Conservation (phyloP, 75 land plant genomes). For the Chamaecyparis obtusa region DNA sequence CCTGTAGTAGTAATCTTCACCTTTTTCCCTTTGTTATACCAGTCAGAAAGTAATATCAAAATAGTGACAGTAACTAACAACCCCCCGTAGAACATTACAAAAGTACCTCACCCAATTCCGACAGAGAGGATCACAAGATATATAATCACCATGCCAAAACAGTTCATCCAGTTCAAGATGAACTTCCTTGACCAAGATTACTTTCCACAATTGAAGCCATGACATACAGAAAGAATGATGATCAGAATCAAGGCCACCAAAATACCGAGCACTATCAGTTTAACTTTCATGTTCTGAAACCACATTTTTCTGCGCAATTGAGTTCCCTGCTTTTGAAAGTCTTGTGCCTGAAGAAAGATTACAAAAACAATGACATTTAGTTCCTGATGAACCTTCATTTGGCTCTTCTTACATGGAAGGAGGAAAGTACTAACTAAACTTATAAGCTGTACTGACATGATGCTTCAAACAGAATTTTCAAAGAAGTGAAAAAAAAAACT, state of each 20-base stretch:
- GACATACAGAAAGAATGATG: slow-evolving; percentile 56
- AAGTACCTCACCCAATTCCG: slow-evolving; percentile 10
- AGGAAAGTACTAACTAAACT: neutral
- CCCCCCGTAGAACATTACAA: neutral
- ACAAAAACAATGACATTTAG: neutral
- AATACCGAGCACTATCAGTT: slow-evolving; percentile 60
- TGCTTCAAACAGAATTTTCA: neutral
- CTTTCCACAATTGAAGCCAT: slow-evolving; percentile 42
- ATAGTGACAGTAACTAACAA: neutral
- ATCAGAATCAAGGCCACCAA: slow-evolving; percentile 55
- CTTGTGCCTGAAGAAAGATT: slow-evolving; percentile 46
- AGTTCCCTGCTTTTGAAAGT: slow-evolving; percentile 55
- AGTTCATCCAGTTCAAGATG: neutral
- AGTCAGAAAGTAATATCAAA: neutral
- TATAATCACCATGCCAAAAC: neutral
- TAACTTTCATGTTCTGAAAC: slow-evolving; percentile 71
- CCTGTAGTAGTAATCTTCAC: neutral
- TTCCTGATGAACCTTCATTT: neutral
- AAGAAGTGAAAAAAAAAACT: neutral
- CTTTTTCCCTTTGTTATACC: neutral
- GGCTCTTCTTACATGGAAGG: neutral
- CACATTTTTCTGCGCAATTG: slow-evolving; percentile 65
- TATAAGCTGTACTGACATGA: neutral
- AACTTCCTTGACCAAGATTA: neutral
- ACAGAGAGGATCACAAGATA: slow-evolving; percentile 1